Conservation (phyloP, 2,329 filamentous ascomycete species). For the Fusarium praegraminearum region DNA sequence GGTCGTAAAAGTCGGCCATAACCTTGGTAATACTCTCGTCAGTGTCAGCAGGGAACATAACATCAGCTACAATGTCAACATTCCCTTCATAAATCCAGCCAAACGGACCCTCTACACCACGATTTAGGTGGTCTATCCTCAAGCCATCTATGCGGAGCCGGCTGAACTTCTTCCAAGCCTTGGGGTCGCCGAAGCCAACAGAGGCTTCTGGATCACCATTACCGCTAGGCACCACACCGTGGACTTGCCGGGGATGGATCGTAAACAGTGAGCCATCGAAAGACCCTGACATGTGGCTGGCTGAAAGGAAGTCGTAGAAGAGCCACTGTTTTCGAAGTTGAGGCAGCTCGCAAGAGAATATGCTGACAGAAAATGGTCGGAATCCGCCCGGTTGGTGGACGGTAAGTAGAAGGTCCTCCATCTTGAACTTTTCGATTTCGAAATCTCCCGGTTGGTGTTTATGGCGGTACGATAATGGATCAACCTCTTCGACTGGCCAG, state of each 20-base stretch:
- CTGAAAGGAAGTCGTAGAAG: conserved; percentile 96
- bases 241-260: conserved; percentile 92
- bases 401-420: conserved; percentile 92
- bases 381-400: conserved; percentile 91
- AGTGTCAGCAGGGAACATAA: conserved; percentile 90
- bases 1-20: conserved; percentile 97
- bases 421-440: conserved; percentile 95
- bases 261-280: conserved; percentile 97
- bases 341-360: conserved; percentile 94
- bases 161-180: conserved; percentile 95
- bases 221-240: conserved; percentile 73
- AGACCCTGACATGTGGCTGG: conserved; percentile 95
- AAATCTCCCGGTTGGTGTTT: conserved; percentile 93
- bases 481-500: conserved; percentile 73
- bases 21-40: conserved; percentile 93
- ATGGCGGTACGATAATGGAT: conserved; percentile 89
- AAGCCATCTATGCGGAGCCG: conserved; percentile 91
- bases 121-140: conserved; percentile 95
- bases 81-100: conserved; percentile 98
- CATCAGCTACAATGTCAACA: conserved; percentile 94
- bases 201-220: conserved; percentile 66
- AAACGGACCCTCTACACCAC: conserved; percentile 92
- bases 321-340: conserved; percentile 95
- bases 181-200: conserved; percentile 70
- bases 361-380: conserved; percentile 94